These are phyloP conservation scores for Rhazya stricta DNA, from an alignment of 257 asterid species.

Conservation along the genomic window DNA sequence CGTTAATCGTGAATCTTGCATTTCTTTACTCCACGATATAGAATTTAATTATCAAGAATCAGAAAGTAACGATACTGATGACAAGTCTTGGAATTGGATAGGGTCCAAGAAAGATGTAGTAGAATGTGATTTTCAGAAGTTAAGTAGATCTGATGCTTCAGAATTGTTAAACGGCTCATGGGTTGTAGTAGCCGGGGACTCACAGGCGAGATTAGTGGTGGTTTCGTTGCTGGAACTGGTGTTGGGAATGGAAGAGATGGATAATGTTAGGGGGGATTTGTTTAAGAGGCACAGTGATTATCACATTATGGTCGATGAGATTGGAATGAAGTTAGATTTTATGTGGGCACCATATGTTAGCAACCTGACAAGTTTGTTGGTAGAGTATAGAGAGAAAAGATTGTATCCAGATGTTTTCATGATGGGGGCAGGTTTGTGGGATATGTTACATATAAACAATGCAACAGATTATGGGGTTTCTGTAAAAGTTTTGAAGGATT, in stretches of 20 bases:
- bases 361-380: conserved; percentile 57
- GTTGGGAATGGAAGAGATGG: conserved; percentile 53
- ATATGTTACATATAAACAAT: conserved; percentile 70
- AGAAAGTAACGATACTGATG: conserved; percentile 14
- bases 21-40: conserved; percentile 50
- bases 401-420: conserved; percentile 67
- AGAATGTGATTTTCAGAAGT: conserved; percentile 71
- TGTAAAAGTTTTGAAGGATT: conserved; percentile 47
- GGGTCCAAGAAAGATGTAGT: conserved; percentile 29
- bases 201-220: conserved; percentile 77
- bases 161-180: conserved; percentile 88
- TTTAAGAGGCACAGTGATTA: conserved; percentile 95
- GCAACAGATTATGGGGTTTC: conserved; percentile 53
- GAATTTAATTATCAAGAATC: conserved; percentile 21
- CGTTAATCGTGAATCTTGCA: conserved; percentile 55
- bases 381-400: conserved; percentile 35
- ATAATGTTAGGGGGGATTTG: conserved; percentile 56
- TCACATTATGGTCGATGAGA: conserved; percentile 48
- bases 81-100: conserved; percentile 72
- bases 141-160: conserved; percentile 57
- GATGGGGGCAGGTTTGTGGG: conserved; percentile 97
- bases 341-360: conserved; percentile 80
- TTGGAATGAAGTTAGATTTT: conserved; percentile 83
- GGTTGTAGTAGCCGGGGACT: conserved; percentile 92
- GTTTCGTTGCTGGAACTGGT: conserved; percentile 73